Percentiles rank a stretch among this genome's conserved stretches.
Conservation (phyloP, 116 monocot species). For the Dioscorea cayenensis region DNA sequence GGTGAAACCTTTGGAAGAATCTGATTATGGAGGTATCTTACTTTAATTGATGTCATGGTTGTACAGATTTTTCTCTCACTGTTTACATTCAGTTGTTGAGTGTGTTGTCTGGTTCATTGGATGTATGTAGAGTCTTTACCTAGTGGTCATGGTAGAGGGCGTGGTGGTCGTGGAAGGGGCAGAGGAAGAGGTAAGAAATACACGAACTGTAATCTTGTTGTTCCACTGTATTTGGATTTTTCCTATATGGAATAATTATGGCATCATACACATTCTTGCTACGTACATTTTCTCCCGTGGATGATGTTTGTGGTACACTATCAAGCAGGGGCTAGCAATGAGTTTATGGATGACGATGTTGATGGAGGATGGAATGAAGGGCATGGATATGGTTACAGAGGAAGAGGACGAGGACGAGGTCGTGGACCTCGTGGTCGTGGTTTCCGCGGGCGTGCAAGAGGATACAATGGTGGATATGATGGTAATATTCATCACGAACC, state of each 20-base stretch:
- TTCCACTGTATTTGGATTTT: background rate
- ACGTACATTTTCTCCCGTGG: too few relatives aligned
- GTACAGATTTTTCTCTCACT: too few relatives aligned
- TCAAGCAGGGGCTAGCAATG: background rate
- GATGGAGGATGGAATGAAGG: background rate
- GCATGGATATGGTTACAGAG: background rate
- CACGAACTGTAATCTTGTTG: background rate
- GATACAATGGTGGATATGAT: background rate
- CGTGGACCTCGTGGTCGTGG: background rate
- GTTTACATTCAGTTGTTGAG: too few relatives aligned
- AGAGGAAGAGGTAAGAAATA: conserved; percentile 13
- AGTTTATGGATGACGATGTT: background rate
- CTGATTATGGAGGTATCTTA: conserved; percentile 17
- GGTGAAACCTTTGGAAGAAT: conserved; percentile 20
- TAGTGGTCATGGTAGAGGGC: conserved; percentile 17
- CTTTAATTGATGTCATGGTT: too few relatives aligned
- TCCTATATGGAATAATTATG: background rate
- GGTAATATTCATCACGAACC: background rate
- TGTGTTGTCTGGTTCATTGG: background rate
- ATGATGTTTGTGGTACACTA: background rate
- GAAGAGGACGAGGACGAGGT: background rate
- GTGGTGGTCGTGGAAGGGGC: conserved; percentile 23
- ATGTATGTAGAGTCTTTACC: conserved; percentile 2
- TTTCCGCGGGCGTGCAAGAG: background rate
- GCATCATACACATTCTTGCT: background rate